Conservation (phyloP, 306 rosid genomes). For the Vigna mungo region DNA sequence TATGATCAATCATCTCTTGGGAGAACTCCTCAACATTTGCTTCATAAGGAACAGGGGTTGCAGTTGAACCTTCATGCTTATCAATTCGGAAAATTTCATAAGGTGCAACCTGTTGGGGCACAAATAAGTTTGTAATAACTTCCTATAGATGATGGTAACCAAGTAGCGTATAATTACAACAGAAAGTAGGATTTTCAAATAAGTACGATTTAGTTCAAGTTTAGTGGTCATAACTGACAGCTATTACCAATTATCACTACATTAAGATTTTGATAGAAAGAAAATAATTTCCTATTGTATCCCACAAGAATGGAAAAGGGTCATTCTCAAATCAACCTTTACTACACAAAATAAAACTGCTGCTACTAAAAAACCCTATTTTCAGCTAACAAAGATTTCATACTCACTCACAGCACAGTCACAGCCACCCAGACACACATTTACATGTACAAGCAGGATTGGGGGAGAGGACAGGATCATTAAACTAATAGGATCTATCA, state of each 20-base stretch:
- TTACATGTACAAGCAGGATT: slow-evolving; percentile 14
- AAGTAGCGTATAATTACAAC: slow-evolving; percentile 20
- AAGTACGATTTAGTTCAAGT: slow-evolving; percentile 19
- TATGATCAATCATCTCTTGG: slow-evolving; percentile 59
- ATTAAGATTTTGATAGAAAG: slow-evolving; percentile 29
- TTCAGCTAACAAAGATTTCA: slow-evolving; percentile 11
- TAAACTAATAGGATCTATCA: slow-evolving; percentile 25
- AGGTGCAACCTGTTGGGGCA: slow-evolving; percentile 72
- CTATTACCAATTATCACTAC: neutral
- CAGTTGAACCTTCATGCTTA: slow-evolving; percentile 64
- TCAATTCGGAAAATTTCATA: slow-evolving; percentile 76
- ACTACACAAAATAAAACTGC: slow-evolving; percentile 12
- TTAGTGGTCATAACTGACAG: slow-evolving; percentile 2
- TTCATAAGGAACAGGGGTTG: slow-evolving; percentile 56
- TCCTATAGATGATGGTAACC: slow-evolving; percentile 24
- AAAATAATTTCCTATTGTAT: slow-evolving; percentile 5
- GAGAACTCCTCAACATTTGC: slow-evolving; percentile 61
- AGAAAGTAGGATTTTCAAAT: slow-evolving; percentile 22
- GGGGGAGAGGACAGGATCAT: neutral
- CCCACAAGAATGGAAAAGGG: slow-evolving; percentile 10
- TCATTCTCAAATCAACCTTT: neutral
- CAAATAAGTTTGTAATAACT: slow-evolving; percentile 10
- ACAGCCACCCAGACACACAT: neutral
- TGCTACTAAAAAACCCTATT: slow-evolving; percentile 25
- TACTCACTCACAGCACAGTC: slow-evolving; percentile 10